phyloP scores from a whole-genome alignment of 352 stramenopile species.

The Phytopythium litorale region DNA sequence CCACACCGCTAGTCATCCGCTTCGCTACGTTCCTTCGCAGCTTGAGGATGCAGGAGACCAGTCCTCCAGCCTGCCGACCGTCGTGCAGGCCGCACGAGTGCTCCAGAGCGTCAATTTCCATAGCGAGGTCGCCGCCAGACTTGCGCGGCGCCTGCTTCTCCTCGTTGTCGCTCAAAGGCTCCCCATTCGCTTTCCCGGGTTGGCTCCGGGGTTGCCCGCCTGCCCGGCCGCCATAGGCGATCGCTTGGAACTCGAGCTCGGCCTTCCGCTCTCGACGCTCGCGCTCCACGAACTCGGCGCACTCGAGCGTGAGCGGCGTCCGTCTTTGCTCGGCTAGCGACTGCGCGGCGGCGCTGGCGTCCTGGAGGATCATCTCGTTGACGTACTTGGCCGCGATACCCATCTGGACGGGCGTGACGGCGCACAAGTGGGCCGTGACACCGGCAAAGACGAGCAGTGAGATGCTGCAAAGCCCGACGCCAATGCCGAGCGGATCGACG shows the following conservation, averaged over 20 bases:
- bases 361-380: constrained; percentile 85
- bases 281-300: constrained; percentile 70
- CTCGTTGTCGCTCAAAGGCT: constrained; percentile 18
- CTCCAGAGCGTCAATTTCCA: constrained; percentile 68
- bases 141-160: constrained; percentile 14
- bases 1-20: neutral
- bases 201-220: constrained; percentile 13
- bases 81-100: constrained; percentile 4
- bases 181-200: constrained; percentile 11
- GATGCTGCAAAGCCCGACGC: constrained; percentile 84
- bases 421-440: constrained; percentile 74
- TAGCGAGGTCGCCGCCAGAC: constrained; percentile 50
- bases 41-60: neutral
- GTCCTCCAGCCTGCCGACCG: neutral
- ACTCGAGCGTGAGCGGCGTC: constrained; percentile 74
- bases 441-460: constrained; percentile 75
- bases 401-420: constrained; percentile 84
- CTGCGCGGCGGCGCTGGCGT: constrained; percentile 75
- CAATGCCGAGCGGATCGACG: constrained; percentile 85
- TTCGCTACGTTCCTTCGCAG: neutral
- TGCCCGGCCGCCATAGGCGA: constrained; percentile 57
- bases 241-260: constrained; percentile 80
- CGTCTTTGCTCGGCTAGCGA: constrained; percentile 55
- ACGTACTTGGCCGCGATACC: constrained; percentile 86
- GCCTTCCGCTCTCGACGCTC: constrained; percentile 67